These are phyloP conservation scores for Symbiodinium natans DNA, from an alignment of 73 alveolate species.

Conservation along the genomic window DNA sequence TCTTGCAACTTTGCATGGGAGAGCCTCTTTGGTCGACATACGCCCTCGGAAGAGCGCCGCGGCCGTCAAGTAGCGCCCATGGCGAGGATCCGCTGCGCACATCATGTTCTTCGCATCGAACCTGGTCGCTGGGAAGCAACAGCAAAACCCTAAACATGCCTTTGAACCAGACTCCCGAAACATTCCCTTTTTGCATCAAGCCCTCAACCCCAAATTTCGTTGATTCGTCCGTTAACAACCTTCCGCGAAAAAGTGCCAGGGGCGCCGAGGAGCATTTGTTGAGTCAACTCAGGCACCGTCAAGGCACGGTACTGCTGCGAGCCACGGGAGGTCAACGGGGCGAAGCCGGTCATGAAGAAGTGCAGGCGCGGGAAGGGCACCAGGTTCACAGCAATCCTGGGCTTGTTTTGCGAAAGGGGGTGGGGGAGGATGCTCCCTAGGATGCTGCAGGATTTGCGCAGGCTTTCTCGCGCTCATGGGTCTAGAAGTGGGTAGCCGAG, in stretches of 20 bases:
- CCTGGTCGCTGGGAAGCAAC: no score
- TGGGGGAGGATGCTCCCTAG: neutral
- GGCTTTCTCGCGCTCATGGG: conserved; percentile 97
- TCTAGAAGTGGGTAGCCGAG: no score
- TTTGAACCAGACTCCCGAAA: no score
- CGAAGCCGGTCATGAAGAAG: conserved; percentile 99
- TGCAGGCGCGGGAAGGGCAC: conserved; percentile 99
- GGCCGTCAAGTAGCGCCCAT: conserved; percentile 99
- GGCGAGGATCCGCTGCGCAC: conserved; percentile 99
- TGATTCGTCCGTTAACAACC: neutral
- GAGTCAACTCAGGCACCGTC: conserved; percentile 99
- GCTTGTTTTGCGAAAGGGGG: neutral
- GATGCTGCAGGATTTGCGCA: neutral
- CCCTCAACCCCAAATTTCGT: conserved; percentile 97
- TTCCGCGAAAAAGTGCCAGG: no score
- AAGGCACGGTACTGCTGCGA: conserved; percentile 99
- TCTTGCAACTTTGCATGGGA: no score
- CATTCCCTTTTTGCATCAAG: no score
- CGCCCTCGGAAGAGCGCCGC: conserved; percentile 99
- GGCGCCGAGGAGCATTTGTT: conserved; percentile 99
- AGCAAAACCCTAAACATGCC: no score
- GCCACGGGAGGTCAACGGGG: conserved; percentile 99
- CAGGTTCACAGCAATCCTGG: conserved; percentile 99
- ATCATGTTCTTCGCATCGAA: conserved; percentile 99
- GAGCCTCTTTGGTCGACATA: conserved; percentile 98